phyloP scores from a whole-genome alignment of 495 filamentous ascomycete species.

The Penicillium dipodomyicola region DNA sequence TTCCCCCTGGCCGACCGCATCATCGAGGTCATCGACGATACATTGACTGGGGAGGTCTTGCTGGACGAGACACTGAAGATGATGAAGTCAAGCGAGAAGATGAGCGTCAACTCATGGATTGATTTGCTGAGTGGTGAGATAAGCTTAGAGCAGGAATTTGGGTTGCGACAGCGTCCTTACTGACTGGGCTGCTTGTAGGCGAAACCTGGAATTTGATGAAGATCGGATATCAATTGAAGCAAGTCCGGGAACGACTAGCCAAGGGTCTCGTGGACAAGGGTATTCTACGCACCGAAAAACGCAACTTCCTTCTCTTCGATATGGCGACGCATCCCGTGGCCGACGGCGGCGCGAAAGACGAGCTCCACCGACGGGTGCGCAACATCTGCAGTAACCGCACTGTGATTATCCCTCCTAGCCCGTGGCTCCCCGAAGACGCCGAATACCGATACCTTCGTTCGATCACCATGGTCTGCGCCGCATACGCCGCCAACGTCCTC shows the following conservation, averaged over 20 bases:
- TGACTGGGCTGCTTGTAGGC: conserved; percentile 53
- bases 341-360: conserved; percentile 95
- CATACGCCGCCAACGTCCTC: conserved; percentile 95
- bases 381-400: conserved; percentile 91
- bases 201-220: conserved; percentile 99
- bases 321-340: conserved; percentile 99
- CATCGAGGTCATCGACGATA: conserved; percentile 97
- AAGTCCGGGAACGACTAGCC: conserved; percentile 93
- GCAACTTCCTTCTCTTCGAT: conserved; percentile 98
- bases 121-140: conserved; percentile 90
- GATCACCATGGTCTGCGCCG: conserved; percentile 93
- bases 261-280: conserved; percentile 99
- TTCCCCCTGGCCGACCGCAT: conserved; percentile 89
- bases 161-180: conserved; percentile 5
- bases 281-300: conserved; percentile 96
- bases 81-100: conserved; percentile 99
- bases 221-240: conserved; percentile 98
- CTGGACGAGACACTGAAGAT: conserved; percentile 98
- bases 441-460: conserved; percentile 92
- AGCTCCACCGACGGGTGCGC: conserved; percentile 87
- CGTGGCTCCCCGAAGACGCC: conserved; percentile 88
- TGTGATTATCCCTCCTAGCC: conserved; percentile 76
- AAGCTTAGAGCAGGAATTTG: not conserved
- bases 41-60: conserved; percentile 93
- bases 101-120: conserved; percentile 99